These are phyloP conservation scores for Diutina rugosa DNA, from an alignment of 1,139 yeast genomes.

Conservation along the genomic window DNA sequence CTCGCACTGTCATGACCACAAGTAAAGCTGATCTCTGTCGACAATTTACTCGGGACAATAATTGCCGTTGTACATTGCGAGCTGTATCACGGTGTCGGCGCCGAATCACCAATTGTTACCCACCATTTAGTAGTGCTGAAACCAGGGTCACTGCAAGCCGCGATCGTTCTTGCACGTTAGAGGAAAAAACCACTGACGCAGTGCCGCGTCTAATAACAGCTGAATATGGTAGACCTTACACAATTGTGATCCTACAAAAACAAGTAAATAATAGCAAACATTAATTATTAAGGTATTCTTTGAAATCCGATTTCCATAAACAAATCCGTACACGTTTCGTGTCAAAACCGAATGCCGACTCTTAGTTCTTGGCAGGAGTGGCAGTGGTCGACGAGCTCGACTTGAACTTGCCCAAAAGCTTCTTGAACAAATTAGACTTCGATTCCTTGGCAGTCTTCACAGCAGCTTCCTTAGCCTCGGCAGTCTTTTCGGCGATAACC, in stretches of 20 bases:
- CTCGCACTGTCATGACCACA: no score
- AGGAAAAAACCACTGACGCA: not conserved
- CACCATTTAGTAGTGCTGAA: not conserved
- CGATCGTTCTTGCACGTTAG: not conserved
- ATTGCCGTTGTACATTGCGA: no score
- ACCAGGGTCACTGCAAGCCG: not conserved
- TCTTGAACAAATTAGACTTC: conserved; percentile 40
- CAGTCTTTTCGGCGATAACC: conserved; percentile 14
- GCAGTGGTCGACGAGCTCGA: conserved; percentile 13
- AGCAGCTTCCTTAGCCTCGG: conserved; percentile 14
- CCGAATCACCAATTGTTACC: not conserved
- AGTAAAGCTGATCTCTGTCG: no score
- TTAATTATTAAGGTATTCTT: not conserved
- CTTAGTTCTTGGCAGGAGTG: conserved; percentile 1
- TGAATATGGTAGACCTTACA: not conserved
- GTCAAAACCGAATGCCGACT: not conserved
- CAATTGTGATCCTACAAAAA: not conserved
- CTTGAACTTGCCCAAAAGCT: conserved; percentile 34
- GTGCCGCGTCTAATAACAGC: not conserved
- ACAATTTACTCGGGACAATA: no score
- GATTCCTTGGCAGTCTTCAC: conserved; percentile 9
- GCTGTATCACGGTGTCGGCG: not conserved
- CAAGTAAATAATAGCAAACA: not conserved
- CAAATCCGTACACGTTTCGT: not conserved
- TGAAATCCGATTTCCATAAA: not conserved